Evolutionary conservation across 2,329 filamentous ascomycete genomes (phyloP).

Genomic region (Cladosporium sp.): DNA sequence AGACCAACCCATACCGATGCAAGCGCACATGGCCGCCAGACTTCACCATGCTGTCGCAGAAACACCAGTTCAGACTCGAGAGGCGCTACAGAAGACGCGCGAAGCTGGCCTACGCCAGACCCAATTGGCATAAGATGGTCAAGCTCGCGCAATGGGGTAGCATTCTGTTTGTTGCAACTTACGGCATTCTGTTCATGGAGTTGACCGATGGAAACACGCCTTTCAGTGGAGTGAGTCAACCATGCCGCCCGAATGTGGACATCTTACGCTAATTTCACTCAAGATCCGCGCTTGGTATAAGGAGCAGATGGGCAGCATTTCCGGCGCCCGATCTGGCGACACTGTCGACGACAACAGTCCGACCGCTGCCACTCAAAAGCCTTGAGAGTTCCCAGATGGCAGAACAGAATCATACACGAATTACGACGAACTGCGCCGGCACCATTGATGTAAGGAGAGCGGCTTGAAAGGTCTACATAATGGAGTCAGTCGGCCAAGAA

Average conservation of each 20-base stretch:
- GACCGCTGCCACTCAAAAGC: conserved; percentile 6
- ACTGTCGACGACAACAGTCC: conserved; percentile 16
- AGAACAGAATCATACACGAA: too few relatives aligned
- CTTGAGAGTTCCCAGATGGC: not conserved
- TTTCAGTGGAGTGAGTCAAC: conserved; percentile 8
- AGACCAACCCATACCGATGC: conserved; percentile 57
- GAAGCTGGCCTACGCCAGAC: conserved; percentile 57
- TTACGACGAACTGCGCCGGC: too few relatives aligned
- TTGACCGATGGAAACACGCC: conserved; percentile 8
- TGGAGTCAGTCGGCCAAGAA: too few relatives aligned
- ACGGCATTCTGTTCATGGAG: conserved; percentile 61
- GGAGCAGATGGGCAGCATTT: conserved; percentile 14
- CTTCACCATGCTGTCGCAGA: conserved; percentile 63
- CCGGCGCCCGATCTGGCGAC: conserved; percentile 1
- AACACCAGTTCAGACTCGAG: conserved; percentile 74
- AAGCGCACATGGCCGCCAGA: conserved; percentile 77
- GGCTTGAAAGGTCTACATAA: too few relatives aligned
- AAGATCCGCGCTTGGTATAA: conserved; percentile 17
- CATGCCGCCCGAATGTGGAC: not conserved
- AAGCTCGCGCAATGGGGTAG: conserved; percentile 62
- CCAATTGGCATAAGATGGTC: conserved; percentile 61
- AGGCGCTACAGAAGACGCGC: conserved; percentile 71
- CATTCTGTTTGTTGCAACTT: conserved; percentile 52
- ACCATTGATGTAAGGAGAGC: too few relatives aligned
- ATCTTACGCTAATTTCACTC: conserved; percentile 1